These are phyloP conservation scores for Vaccinium darrowii DNA, from an alignment of 148 eudicot genomes.

Conservation along the genomic window DNA sequence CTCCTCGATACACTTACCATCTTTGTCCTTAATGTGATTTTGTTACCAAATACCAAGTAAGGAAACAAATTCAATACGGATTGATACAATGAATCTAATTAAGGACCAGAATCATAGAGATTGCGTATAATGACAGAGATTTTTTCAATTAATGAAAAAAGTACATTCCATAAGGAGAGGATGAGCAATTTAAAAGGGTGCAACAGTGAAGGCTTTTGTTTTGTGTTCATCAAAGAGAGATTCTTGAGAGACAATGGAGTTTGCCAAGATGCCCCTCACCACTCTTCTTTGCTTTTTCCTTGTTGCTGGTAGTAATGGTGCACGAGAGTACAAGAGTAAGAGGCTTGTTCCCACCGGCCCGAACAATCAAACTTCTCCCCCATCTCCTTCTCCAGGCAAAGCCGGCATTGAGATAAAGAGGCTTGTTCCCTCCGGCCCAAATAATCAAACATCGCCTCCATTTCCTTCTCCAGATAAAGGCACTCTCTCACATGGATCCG, in stretches of 20 bases:
- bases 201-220: not conserved
- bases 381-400: not conserved
- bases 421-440: not conserved
- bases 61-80: not conserved
- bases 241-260: not conserved
- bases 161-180: not conserved
- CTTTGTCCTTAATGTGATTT: not conserved
- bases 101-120: not conserved
- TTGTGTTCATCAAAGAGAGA: not conserved
- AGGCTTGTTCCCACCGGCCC: not conserved
- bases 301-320: not conserved
- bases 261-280: not conserved
- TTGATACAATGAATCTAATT: not conserved
- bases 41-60: too few species aligned
- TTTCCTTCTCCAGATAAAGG: not conserved
- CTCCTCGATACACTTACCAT: not conserved
- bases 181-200: not conserved
- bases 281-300: not conserved
- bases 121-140: not conserved
- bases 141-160: not conserved
- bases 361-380: not conserved
- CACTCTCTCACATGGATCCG: not conserved
- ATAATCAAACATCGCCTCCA: not conserved
- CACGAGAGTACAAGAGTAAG: not conserved
- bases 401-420: not conserved